Conservation (phyloP, 176 grass and related monocot genomes). For the Avena atlantica region DNA sequence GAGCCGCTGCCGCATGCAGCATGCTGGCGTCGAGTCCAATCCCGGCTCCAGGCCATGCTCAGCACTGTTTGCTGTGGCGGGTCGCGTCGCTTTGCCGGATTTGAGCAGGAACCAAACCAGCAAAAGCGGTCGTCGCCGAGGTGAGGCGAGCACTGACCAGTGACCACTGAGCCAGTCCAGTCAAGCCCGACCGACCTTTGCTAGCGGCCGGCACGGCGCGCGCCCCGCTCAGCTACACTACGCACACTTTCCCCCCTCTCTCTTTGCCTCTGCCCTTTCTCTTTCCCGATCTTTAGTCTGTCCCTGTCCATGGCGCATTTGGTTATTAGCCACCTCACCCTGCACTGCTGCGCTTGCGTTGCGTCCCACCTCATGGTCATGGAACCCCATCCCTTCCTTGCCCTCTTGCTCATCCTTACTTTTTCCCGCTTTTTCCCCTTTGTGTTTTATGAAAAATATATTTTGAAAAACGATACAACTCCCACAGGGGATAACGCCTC, state of each 20-base stretch:
- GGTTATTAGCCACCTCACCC: constrained; percentile 6
- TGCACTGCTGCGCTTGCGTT: neutral
- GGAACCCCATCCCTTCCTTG: constrained; percentile 48
- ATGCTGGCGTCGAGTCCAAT: neutral
- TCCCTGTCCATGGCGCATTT: constrained; percentile 38
- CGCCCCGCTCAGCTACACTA: constrained; percentile 22
- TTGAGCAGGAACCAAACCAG: neutral
- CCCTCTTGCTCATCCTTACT: neutral
- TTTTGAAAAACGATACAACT: too few species aligned
- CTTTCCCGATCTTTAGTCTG: neutral
- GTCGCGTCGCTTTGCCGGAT: constrained; percentile 32
- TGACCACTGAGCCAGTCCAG: neutral
- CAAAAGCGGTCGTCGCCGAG: constrained; percentile 2
- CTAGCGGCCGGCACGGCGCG: neutral
- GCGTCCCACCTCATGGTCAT: constrained; percentile 40
- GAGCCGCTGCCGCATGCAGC: neutral
- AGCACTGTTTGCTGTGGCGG: neutral
- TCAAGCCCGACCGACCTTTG: constrained; percentile 64
- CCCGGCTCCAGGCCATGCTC: neutral
- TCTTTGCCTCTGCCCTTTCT: neutral
- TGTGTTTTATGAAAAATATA: neutral
- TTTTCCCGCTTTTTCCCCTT: neutral
- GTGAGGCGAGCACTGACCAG: constrained; percentile 11
- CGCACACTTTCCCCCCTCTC: neutral
- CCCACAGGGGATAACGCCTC: too few species aligned